These are phyloP conservation scores for Cercospora sesami DNA, from an alignment of 2,329 filamentous ascomycete genomes.

Conservation along the genomic window DNA sequence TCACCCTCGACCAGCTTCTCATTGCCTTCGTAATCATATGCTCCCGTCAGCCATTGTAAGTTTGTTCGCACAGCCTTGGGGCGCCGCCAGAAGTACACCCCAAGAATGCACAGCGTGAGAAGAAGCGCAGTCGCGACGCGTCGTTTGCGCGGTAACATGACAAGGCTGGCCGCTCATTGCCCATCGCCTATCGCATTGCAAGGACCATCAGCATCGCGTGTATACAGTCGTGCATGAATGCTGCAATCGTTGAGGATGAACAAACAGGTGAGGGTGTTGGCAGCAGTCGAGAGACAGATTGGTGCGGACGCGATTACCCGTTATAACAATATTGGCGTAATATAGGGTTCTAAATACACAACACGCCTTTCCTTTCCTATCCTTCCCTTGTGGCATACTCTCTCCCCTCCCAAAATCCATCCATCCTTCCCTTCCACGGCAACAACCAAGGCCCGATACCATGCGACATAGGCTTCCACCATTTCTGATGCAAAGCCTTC, in stretches of 20 bases:
- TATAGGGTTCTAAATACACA: not conserved
- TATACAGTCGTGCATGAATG: not conserved
- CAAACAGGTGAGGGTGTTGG: too few relatives aligned
- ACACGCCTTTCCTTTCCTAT: not conserved
- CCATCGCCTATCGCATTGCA: not conserved
- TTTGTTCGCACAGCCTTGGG: not conserved
- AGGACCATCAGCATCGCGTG: not conserved
- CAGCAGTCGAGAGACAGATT: not conserved
- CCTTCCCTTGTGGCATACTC: not conserved
- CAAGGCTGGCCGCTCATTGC: too few relatives aligned
- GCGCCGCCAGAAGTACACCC: not conserved
- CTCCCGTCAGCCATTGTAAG: not conserved
- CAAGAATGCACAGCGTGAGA: not conserved
- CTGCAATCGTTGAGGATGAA: not conserved
- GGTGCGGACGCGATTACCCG: not conserved
- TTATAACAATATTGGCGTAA: not conserved
- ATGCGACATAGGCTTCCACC: not conserved
- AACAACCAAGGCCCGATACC: not conserved
- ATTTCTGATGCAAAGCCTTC: not conserved
- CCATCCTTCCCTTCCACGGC: not conserved
- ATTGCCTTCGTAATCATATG: not conserved
- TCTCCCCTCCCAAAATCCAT: not conserved
- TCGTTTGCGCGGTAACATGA: not conserved
- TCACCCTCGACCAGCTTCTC: not conserved
- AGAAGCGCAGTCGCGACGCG: not conserved